These are phyloP conservation scores for Phyllosticta ampelicida DNA, from an alignment of 2,329 filamentous ascomycete species.

Conservation along the genomic window DNA sequence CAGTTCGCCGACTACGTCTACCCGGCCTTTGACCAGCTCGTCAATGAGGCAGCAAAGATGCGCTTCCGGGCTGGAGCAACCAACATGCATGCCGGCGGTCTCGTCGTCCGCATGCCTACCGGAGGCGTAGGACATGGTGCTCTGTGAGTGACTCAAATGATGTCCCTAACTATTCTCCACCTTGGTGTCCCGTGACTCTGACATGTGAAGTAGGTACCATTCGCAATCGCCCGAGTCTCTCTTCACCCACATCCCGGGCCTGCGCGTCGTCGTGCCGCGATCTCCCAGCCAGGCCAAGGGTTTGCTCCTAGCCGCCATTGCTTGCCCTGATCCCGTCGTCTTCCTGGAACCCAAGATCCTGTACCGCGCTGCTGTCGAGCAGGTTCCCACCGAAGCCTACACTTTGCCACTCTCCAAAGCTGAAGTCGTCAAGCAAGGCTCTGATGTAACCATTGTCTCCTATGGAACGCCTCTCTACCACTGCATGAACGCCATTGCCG, in stretches of 20 bases:
- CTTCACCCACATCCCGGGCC: slow-evolving; percentile 78
- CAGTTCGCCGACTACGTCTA: slow-evolving; percentile 94
- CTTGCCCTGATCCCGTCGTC: slow-evolving; percentile 72
- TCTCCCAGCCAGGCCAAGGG: slow-evolving; percentile 85
- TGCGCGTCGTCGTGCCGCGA: slow-evolving; percentile 75
- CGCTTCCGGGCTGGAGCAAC: slow-evolving; percentile 60
- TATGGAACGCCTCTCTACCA: slow-evolving; percentile 86
- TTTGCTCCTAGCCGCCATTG: slow-evolving; percentile 64
- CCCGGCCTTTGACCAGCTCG: slow-evolving; percentile 86
- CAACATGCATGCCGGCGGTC: slow-evolving; percentile 50
- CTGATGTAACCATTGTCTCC: slow-evolving; percentile 71
- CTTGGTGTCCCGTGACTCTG: background rate
- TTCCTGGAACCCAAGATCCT: slow-evolving; percentile 94
- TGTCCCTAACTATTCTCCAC: background rate
- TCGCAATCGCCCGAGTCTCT: slow-evolving; percentile 81
- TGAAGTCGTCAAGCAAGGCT: slow-evolving; percentile 70
- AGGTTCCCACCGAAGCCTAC: slow-evolving; percentile 73
- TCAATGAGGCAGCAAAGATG: slow-evolving; percentile 86
- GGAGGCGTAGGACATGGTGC: slow-evolving; percentile 84
- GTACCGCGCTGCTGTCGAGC: slow-evolving; percentile 83
- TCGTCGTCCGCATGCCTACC: slow-evolving; percentile 84
- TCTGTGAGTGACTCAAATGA: slow-evolving; percentile 36
- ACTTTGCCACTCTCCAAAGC: slow-evolving; percentile 78
- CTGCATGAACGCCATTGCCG: slow-evolving; percentile 65
- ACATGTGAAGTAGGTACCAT: slow-evolving; percentile 48